phyloP scores from a whole-genome alignment of 148 eudicot genomes.

The Camellia granthamiana region DNA sequence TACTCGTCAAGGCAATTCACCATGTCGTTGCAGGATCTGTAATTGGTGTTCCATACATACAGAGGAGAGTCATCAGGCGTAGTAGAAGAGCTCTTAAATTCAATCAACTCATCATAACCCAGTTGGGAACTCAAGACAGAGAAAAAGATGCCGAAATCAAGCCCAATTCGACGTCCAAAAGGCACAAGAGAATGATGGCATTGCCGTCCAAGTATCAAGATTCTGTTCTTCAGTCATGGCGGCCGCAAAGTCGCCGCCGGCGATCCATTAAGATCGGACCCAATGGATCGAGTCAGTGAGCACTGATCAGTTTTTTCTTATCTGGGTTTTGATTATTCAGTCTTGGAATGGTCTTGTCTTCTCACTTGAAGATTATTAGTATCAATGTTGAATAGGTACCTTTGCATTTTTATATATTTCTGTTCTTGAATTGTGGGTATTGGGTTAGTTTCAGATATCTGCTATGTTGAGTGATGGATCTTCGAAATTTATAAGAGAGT shows the following conservation, averaged over 20 bases:
- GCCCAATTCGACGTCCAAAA: constrained; percentile 3
- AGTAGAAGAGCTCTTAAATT: constrained; percentile 44
- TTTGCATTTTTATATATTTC: not conserved
- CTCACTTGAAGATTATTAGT: not conserved
- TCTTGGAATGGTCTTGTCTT: not conserved
- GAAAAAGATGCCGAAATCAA: not conserved
- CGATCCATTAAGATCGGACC: constrained; percentile 13
- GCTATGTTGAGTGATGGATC: not conserved
- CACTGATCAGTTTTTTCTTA: not conserved
- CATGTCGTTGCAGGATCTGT: constrained; percentile 53
- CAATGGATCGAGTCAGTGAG: constrained; percentile 5
- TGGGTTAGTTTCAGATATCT: constrained; percentile 2
- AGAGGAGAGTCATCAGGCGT: constrained; percentile 52
- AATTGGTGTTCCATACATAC: constrained; percentile 65
- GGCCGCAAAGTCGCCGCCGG: constrained; percentile 16
- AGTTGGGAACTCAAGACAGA: constrained; percentile 14
- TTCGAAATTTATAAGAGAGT: too few species aligned
- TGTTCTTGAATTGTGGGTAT: not conserved
- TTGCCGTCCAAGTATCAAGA: constrained; percentile 28
- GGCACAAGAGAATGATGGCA: constrained; percentile 21
- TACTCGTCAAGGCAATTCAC: constrained; percentile 65
- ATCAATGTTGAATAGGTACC: not conserved
- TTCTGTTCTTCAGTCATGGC: constrained; percentile 29
- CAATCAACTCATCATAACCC: constrained; percentile 15
- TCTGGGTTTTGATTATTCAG: not conserved